Percentiles rank a stretch among this genome's conserved stretches.
Evolutionary conservation across 2,329 filamentous ascomycete genomes (phyloP).

Genomic region (Emergomyces orientalis): DNA sequence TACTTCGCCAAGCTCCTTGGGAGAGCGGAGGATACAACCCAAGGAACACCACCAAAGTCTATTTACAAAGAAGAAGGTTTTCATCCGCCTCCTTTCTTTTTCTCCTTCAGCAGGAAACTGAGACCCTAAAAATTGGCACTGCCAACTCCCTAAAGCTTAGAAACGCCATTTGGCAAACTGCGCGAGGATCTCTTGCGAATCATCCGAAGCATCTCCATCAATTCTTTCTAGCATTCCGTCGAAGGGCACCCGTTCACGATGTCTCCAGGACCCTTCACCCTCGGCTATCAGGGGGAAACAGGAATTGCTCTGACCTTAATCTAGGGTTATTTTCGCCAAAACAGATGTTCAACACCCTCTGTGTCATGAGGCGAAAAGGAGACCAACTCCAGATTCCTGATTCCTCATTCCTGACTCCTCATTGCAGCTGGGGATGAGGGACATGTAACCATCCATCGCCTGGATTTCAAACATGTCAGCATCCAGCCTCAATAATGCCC

Average conservation of each 20-base stretch:
- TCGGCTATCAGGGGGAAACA: not conserved
- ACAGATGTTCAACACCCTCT: not conserved
- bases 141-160: not conserved
- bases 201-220: not conserved
- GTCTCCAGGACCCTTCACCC: not conserved
- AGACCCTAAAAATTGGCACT: not conserved
- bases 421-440: not conserved
- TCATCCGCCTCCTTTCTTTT: not conserved
- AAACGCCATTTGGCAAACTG: not conserved
- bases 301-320: not conserved
- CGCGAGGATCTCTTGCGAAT: not conserved
- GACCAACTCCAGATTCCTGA: not conserved
- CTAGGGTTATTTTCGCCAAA: not conserved
- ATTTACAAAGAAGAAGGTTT: not conserved
- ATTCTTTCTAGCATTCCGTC: not conserved
- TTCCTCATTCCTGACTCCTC: not conserved
- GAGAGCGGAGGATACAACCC: not conserved
- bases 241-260: not conserved
- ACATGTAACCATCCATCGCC: not conserved
- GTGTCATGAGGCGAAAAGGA: not conserved
- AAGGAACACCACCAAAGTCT: not conserved
- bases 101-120: not conserved
- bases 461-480: too few relatives aligned
- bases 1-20: not conserved
- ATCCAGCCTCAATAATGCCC: too few relatives aligned